phyloP scores from a whole-genome alignment of 148 eudicot species.

The Limonium bicolor region DNA sequence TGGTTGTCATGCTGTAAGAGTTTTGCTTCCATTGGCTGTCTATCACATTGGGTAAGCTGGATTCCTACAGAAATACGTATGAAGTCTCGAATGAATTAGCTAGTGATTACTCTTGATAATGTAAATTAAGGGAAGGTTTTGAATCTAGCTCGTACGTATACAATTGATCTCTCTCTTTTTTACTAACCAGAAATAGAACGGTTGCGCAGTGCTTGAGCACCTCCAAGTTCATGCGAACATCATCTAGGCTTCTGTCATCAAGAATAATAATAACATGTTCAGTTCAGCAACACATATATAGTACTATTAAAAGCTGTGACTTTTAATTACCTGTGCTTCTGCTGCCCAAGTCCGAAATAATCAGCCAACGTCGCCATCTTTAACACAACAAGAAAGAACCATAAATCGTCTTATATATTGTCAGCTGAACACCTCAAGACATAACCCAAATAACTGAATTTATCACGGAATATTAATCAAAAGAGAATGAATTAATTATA shows the following conservation, averaged over 20 bases:
- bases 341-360: slow-evolving; percentile 88
- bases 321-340: slow-evolving; percentile 89
- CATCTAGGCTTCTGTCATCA: slow-evolving; percentile 68
- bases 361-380: slow-evolving; percentile 93
- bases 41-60: slow-evolving; percentile 53
- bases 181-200: slow-evolving; percentile 88
- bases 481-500: slow-evolving; percentile 4
- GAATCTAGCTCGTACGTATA: neutral
- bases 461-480: neutral
- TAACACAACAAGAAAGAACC: neutral
- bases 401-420: neutral
- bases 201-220: slow-evolving; percentile 92
- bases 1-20: slow-evolving; percentile 37
- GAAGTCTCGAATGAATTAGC: neutral
- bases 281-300: no score
- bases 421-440: no score
- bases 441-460: neutral
- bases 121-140: neutral
- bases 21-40: slow-evolving; percentile 27
- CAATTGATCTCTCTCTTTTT: neutral
- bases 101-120: neutral
- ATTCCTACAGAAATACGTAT: slow-evolving; percentile 33
- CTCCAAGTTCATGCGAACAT: slow-evolving; percentile 89
- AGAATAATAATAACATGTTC: neutral
- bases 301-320: no score